A percentile compares a stretch with the other conserved stretches of the same genome.
phyloP scores from a whole-genome alignment of 768 basidiomycete genomes.

The Sistotremastrum niveocremeum region DNA sequence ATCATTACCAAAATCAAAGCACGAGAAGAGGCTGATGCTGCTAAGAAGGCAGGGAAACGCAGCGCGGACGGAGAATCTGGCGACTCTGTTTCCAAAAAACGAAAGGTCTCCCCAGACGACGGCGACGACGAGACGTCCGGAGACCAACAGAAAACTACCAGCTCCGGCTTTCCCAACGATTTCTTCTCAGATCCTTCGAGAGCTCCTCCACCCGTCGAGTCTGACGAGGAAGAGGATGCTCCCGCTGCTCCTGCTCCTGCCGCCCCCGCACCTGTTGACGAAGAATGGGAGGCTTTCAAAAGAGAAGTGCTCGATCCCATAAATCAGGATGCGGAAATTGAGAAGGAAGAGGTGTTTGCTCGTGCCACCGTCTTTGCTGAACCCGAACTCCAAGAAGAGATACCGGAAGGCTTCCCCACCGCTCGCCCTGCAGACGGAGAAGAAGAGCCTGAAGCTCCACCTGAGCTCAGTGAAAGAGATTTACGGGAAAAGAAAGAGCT shows the following conservation, averaged over 20 bases:
- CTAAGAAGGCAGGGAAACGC: slow-evolving; percentile 20
- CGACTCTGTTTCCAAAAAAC: slow-evolving; percentile 14
- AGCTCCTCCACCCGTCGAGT: slow-evolving; percentile 23
- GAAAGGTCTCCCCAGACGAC: slow-evolving; percentile 22
- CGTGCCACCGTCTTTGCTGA: slow-evolving; percentile 63
- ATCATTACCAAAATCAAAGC: slow-evolving; percentile 41
- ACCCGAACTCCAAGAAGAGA: slow-evolving; percentile 38
- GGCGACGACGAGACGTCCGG: slow-evolving; percentile 6
- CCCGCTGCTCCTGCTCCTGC: slow-evolving; percentile 9
- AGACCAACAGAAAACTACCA: slow-evolving; percentile 8
- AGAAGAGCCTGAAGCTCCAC: slow-evolving; percentile 13
- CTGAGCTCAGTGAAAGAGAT: slow-evolving; percentile 31
- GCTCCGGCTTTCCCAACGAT: slow-evolving; percentile 39
- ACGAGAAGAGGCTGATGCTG: slow-evolving; percentile 22
- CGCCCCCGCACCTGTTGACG: slow-evolving; percentile 33
- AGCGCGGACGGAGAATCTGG: slow-evolving; percentile 12
- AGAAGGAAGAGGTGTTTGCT: slow-evolving; percentile 38
- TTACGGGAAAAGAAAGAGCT: slow-evolving; percentile 38
- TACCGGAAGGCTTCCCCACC: slow-evolving; percentile 35
- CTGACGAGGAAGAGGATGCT: slow-evolving; percentile 24
- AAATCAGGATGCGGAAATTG: slow-evolving; percentile 12
- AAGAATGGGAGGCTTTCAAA: slow-evolving; percentile 66
- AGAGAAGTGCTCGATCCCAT: slow-evolving; percentile 37
- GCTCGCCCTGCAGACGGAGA: slow-evolving; percentile 15
- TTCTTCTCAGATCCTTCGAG: slow-evolving; percentile 74